Evolutionary conservation across 768 basidiomycete genomes (phyloP), one percentile per base, ranked within the genome.

Genomic region (Mycena alexandri): DNA sequence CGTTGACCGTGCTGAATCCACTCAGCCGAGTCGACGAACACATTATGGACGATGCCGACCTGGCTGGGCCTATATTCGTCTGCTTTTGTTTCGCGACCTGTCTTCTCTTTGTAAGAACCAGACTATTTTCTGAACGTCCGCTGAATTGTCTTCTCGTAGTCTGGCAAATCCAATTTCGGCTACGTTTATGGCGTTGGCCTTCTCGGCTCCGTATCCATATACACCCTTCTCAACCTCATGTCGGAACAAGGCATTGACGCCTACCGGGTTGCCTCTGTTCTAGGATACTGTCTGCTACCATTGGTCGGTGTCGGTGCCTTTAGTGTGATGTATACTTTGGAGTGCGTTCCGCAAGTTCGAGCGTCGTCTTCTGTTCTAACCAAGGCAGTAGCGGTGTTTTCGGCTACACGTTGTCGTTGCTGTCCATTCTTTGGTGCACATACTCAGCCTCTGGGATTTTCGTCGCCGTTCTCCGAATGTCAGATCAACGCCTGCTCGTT

Each of bases 31-130:
- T 96, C 36, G 92, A 98, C 68, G 93, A 92, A 69, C 91, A 87
- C 64, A 99, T 99, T 66, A 99, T 99, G 98, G 98, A 99, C 79
- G 98, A 99, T 73, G 96, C 97, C 22, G 98, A 99, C 80, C 86
- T 99, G 34, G 96, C 97, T 11, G 98, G 98, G 0, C 98, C 98
- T 11, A 87, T 98, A 51, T 88, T 98, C 7, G 98, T 98, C 81
- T 92, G 92, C 76, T 94, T 99, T 77, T 94, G 94, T 73, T 99
- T 99, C 77, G 98, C 92, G 14, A 91, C 93, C 46, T 95, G 93
- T 75, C 86, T 99, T 2, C 87, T 99, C 55, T 87, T 99, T 68
- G 98, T 98, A 63, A 75, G 95, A 89, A 29, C 29, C 6, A 29
- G 29, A 29, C 29, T 6, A 29, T 29, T 29, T 6, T 29, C 29